Evolutionary conservation across 306 rosid species (phyloP).

Genomic region (Corylus avellana): DNA sequence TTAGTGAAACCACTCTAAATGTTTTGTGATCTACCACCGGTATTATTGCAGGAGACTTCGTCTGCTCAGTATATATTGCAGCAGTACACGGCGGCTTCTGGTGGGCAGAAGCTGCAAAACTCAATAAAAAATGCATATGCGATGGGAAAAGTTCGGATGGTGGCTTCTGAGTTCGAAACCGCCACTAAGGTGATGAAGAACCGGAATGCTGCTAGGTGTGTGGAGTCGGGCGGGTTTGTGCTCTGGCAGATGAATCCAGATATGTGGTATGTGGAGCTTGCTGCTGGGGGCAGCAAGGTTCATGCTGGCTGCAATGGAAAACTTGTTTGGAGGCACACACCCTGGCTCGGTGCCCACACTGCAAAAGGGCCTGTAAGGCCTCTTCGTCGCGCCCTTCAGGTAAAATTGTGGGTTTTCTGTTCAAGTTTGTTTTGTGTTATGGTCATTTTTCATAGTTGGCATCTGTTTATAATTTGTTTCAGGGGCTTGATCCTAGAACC

Average conservation of each 20-base stretch:
- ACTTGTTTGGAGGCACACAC: constrained; percentile 98
- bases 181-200: constrained; percentile 80
- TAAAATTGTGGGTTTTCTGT: constrained; percentile 21
- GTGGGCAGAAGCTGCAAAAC: constrained; percentile 91
- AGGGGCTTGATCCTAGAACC: constrained; percentile 98
- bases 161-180: constrained; percentile 94
- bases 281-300: constrained; percentile 91
- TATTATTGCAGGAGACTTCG: constrained; percentile 75
- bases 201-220: constrained; percentile 64
- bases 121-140: constrained; percentile 86
- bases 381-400: constrained; percentile 98
- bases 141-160: constrained; percentile 96
- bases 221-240: constrained; percentile 98
- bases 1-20: not conserved
- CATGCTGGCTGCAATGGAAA: constrained; percentile 98
- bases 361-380: constrained; percentile 98
- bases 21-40: constrained; percentile 13
- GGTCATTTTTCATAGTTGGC: not conserved
- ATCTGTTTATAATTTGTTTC: constrained; percentile 18
- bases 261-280: constrained; percentile 99
- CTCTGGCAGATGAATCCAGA: constrained; percentile 99
- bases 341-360: constrained; percentile 96
- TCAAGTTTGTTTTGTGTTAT: not conserved
- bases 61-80: constrained; percentile 99
- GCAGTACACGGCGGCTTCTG: constrained; percentile 91